A percentile compares a stretch with the other conserved stretches of the same genome.
phyloP scores from a whole-genome alignment of 2,329 filamentous ascomycete species.

The Ophiostoma himal-ulmi region DNA sequence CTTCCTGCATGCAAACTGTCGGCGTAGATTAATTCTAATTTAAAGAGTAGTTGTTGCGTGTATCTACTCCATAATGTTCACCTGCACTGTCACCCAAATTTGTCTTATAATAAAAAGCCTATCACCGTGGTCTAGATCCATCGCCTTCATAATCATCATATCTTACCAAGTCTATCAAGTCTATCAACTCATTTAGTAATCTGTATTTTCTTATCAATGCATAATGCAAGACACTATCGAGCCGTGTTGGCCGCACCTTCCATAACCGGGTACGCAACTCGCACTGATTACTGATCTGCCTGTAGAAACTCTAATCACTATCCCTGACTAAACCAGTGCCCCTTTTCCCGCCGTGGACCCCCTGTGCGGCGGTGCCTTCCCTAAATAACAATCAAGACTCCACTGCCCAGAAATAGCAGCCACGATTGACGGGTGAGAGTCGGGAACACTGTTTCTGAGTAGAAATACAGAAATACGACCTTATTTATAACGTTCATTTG shows the following conservation, averaged over 20 bases:
- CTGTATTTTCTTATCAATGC: background rate
- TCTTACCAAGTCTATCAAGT: background rate
- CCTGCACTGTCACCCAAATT: constrained; percentile 1
- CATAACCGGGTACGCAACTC: background rate
- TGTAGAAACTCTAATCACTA: background rate
- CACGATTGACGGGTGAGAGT: background rate
- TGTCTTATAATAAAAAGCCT: background rate
- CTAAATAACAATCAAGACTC: constrained; percentile 14
- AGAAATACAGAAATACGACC: background rate
- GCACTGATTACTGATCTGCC: background rate
- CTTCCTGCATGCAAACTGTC: background rate
- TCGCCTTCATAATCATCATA: background rate
- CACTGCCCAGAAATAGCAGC: constrained; percentile 16
- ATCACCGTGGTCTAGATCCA: background rate
- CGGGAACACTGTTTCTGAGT: background rate
- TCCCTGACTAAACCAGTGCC: background rate
- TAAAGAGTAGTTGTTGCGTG: background rate
- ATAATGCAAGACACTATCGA: background rate
- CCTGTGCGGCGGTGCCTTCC: constrained; percentile 19
- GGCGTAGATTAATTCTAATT: background rate
- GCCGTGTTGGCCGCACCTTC: background rate
- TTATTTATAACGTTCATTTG: background rate
- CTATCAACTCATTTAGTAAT: background rate
- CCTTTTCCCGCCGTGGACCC: background rate
- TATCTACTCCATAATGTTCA: background rate